Evolutionary conservation across 2,329 filamentous ascomycete genomes (phyloP), one percentile per base, ranked within the genome.

Genomic region (Microascus cirrosus): DNA sequence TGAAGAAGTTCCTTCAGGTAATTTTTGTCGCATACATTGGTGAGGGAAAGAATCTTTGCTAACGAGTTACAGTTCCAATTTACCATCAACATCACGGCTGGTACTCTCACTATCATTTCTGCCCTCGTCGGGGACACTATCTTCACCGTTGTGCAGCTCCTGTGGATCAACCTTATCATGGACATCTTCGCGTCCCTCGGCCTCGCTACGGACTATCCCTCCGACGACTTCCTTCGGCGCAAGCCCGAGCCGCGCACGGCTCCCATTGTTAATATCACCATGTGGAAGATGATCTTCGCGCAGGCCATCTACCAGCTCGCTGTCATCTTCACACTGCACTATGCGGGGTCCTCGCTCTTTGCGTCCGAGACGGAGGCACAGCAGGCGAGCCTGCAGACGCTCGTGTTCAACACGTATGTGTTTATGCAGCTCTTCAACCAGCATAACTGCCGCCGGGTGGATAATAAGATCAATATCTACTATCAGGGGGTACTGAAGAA

Each of bases 401-500:
- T 86, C 58, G 79, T 87, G 54, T 87, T 87, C 73, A 87, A 87
- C 69, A 83, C 80, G 0, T 87, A 85, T 62, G 84, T 87, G 2
- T 87, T 83, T 82, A 83, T 87, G 78, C 85, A 87, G 64, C 85
- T 87, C 60, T 87, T 87, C 73, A 87, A 87, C 68, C 78, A 84
- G 68, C 79, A 84, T 71, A 86, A 86, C 69, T 83, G 82, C 65
- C 77, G 83, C 35, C 80, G 82, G 48, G 73, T 85, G 0, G 82
- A 85, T 63, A 84, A 84, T 68, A 84, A 84, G 60, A 84, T 92
- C 70, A 92, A 94, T 66, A 86, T 94, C 58, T 73, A 71, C 64
- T 90, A 92, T 61, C 88, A 93, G 67, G 87, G 87, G 28, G 81
- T 93, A 52, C 74, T 81, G 20, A 79, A 78, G 58, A 95, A 94